Evolutionary conservation across 495 filamentous ascomycete species (phyloP), one percentile per base, ranked within the genome.

Genomic region (Pyrenula massariospora): DNA sequence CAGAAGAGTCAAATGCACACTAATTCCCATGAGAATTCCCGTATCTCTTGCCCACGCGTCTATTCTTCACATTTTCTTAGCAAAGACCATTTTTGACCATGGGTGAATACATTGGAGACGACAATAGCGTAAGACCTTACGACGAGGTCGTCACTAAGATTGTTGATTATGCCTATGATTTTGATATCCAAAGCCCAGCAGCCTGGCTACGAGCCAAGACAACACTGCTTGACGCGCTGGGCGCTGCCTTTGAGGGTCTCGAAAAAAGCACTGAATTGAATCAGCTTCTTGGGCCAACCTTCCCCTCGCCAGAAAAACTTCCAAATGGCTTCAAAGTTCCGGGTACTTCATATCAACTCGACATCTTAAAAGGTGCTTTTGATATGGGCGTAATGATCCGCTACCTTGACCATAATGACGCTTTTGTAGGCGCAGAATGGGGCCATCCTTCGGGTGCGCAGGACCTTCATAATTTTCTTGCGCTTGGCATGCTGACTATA

Each of bases 381-480:
- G 96, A 98, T 79, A 97, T 98, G 57, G 93, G 93, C 57, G 84
- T 93, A 59, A 94, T 93, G 84, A 96, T 98, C 73, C 81, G 93
- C 61, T 98, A 94, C 94, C 82, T 98, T 56, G 93, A 98, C 72
- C 97, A 96, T 82, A 98, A 98, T 68, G 93, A 98, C 79, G 96
- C 92, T 81, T 98, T 93, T 93, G 77, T 98, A 56, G 93, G 94
- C 12, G 93, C 93, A 56, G 93, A 98, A 75, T 98, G 93, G 93
- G 93, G 93, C 50, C 93, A 98, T 66, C 93, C 92, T 50, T 95
- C 89, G 53, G 69, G 69, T 70, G 62, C n/a, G 50, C 54, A 19
- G 8, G 42, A 1, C 11, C 10, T 12, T 53, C 2, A 24, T 1
- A 23, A 2, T 25, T 23, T 12, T 11, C 8, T 52, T 3, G 10